These are phyloP conservation scores for Paecilomyces sp. DNA, from an alignment of 2,329 filamentous ascomycete species.

Conservation along the genomic window DNA sequence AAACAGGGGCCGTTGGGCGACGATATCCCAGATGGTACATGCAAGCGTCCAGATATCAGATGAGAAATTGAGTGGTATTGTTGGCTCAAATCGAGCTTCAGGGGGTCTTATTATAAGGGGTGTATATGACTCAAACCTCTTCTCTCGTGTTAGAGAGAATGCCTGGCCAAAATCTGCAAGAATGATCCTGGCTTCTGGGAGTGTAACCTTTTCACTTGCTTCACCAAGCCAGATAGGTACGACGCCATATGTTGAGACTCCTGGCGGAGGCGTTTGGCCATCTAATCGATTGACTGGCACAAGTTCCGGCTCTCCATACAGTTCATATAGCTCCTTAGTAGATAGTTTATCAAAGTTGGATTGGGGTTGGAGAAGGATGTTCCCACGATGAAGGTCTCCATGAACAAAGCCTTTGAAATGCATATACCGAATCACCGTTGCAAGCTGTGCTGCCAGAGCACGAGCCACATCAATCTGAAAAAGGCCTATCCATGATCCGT, in stretches of 20 bases:
- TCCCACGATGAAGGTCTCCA: slow-evolving; percentile 21
- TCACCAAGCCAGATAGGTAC: slow-evolving; percentile 16
- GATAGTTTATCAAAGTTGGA: slow-evolving; percentile 13
- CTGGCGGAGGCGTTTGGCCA: slow-evolving; percentile 10
- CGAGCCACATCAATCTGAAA: slow-evolving; percentile 17
- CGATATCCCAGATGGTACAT: slow-evolving; percentile 28
- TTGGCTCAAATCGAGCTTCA: slow-evolving; percentile 27
- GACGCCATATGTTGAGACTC: slow-evolving; percentile 13
- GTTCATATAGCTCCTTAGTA: slow-evolving; percentile 12
- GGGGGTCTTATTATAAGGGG: slow-evolving; percentile 21
- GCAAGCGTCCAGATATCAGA: slow-evolving; percentile 19
- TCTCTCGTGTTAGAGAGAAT: slow-evolving; percentile 11
- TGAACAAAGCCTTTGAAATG: slow-evolving; percentile 24
- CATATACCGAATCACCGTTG: slow-evolving; percentile 23
- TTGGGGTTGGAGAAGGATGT: slow-evolving; percentile 14
- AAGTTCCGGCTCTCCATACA: slow-evolving; percentile 12
- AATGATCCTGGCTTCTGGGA: slow-evolving; percentile 15
- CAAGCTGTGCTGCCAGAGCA: slow-evolving; percentile 16
- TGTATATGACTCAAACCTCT: slow-evolving; percentile 11
- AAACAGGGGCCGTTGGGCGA: slow-evolving; percentile 20
- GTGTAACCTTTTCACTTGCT: slow-evolving; percentile 15
- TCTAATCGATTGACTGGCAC: slow-evolving; percentile 14
- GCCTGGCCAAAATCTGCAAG: slow-evolving; percentile 22
- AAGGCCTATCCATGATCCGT: slow-evolving; percentile 14
- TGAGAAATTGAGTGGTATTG: slow-evolving; percentile 20